A percentile compares a stretch with the other conserved stretches of the same genome.
Evolutionary conservation across 768 basidiomycete genomes (phyloP).

Genomic region (Punctularia strigosozonata): DNA sequence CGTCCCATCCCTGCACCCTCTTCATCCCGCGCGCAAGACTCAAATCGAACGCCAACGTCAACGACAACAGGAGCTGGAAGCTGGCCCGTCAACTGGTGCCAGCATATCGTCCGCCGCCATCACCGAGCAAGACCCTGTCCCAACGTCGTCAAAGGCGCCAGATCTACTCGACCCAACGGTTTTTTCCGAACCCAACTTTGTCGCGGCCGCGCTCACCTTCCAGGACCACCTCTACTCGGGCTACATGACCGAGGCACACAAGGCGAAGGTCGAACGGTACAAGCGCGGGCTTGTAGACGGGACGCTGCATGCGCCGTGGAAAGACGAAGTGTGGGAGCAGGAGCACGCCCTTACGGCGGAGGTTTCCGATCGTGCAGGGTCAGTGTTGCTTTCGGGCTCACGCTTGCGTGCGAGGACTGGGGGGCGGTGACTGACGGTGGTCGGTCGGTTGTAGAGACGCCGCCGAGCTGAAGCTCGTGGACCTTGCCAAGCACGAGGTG

Average conservation of each 20-base stretch:
- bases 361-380: constrained; percentile 4
- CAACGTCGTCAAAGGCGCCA: too few species aligned
- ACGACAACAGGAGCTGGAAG: constrained; percentile 11
- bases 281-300: constrained; percentile 31
- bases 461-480: constrained; percentile 30
- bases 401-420: neutral
- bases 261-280: constrained; percentile 29
- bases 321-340: constrained; percentile 48
- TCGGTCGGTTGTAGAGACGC: constrained; percentile 19
- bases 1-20: constrained; percentile 17
- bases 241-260: constrained; percentile 35
- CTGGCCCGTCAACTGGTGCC: neutral
- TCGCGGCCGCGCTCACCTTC: constrained; percentile 42
- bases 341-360: constrained; percentile 20
- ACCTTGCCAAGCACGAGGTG: constrained; percentile 31
- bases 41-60: neutral
- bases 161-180: constrained; percentile 22
- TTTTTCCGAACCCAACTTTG: constrained; percentile 41
- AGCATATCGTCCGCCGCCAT: neutral
- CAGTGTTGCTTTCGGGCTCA: neutral
- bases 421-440: too few species aligned
- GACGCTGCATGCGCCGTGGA: constrained; percentile 43
- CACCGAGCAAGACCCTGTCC: too few species aligned
- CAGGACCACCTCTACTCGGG: constrained; percentile 48
- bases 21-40: constrained; percentile 23